Base-by-base conservation (phyloP, 78 protist species). In the Creolimax fragrantissima region DNA sequence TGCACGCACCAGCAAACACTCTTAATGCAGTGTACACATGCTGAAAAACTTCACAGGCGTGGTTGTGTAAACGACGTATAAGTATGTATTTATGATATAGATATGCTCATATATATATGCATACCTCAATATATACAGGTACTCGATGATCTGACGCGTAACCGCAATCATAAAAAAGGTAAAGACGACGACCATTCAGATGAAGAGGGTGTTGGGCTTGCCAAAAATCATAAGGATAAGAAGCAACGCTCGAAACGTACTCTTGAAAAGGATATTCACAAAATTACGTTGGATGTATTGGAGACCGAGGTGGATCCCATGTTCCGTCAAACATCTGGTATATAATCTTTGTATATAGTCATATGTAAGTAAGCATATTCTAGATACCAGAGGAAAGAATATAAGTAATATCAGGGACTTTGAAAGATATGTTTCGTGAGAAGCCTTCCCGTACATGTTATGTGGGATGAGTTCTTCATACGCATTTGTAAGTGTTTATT, bases 61-160 rank as follows among this genome's bases (percentile, higher is more conserved):
- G 44, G 41, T 39, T 95, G 99, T 5, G 98, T 98, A 2, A 99
- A 98, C 81, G 92, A 98, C 5, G 97, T 97, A n/a, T 96, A 95
- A 89, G 74, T 17, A 24, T 32, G 24, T 17, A 24, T 58, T 58
- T 58, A 58, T 58, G 24, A 58, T 17, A 24, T 58, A 24, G 11
- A 24, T 58, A 17, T 58, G 24, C 11, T 17, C 24, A 58, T 1
- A 24, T 24, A 32, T 17, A 58, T 58, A 58, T 24, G 74, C 74
- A 58, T 24, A 24, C 0, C 11, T 58, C 24, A 32, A 58, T 58
- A 58, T 97, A 2, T 94, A 94, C 92, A 93, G 81, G 90, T 96
- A 44, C 94, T 97, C 45, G 94, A 96, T n/a, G 98, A 97, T 5
- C 81, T 97, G 17, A 42, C 92, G 3, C 92, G 95, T 67, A 39